Evolutionary conservation across 306 rosid species (phyloP), one percentile per base, ranked within the genome.

Genomic region (Gynostemma pentaphyllum): DNA sequence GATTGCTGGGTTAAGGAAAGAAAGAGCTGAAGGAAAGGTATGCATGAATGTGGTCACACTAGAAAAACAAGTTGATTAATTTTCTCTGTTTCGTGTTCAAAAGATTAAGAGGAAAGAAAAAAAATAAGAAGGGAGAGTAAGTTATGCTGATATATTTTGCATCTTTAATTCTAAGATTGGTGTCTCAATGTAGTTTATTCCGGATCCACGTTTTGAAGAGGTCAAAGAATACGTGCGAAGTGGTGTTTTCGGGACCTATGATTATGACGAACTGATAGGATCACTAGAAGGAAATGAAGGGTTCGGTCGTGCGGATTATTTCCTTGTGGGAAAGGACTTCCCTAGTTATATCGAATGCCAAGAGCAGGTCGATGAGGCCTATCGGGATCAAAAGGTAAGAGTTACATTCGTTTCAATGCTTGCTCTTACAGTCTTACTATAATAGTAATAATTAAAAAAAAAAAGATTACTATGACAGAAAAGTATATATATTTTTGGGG

Each of bases 281-380:
- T 94, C 99, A 56, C 74, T 94, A 60, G 97, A 94, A 77, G 99
- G 94, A 70, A 80, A 86, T 69, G 95, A 88, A 79, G 99, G 99
- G 51, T 94, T 73, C 74, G 99, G 99, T 60, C 82, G 68, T 21
- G 99, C 85, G 47, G 99, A 94, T 77, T 94, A 94, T 74, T 94
- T 94, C 80, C 99, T 94, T 7, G 99, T 94, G 68, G 99, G 90
- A 56, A 79, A 88, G 66, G 99, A 94, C 90, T 94, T 94, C 83
- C 97, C 95, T 66, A 84, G 94, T 79, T 94, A 94, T 76, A 71
- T 88, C 46, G 99, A 94, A 79, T 88, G 94, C 78, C 99, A 94
- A 68, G 94, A 86, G 66, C 66, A 86, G 76, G 97, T 94, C 27
- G 97, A 94, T 27, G 76, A 88, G 76, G 94, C 95, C 26, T 92